Percentiles rank a stretch among this genome's conserved stretches.
Conservation (phyloP, 2,329 filamentous ascomycete genomes). For the Tolypocladium paradoxum region DNA sequence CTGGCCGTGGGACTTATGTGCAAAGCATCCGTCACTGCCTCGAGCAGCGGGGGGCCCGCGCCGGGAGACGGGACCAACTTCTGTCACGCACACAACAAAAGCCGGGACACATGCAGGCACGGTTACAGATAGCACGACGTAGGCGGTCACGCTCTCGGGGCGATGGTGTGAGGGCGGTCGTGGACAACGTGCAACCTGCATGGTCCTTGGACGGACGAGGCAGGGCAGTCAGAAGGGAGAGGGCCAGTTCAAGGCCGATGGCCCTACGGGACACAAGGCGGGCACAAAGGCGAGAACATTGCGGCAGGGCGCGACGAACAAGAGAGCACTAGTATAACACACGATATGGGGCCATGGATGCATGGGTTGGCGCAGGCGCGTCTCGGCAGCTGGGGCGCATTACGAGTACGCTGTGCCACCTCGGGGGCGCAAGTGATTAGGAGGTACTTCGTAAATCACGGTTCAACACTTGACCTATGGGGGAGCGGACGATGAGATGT, state of each 20-base stretch:
- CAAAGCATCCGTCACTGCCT: not conserved
- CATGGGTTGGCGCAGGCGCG: not conserved
- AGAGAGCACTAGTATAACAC: not conserved
- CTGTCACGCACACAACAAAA: not conserved
- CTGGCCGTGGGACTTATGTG: not conserved
- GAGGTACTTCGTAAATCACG: no score
- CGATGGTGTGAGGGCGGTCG: not conserved
- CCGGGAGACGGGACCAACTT: not conserved
- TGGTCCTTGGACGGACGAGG: not conserved
- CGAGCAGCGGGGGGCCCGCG: not conserved
- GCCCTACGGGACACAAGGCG: not conserved
- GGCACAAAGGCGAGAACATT: not conserved
- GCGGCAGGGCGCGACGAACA: not conserved
- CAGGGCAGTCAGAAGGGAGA: not conserved
- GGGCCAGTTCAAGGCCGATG: not conserved
- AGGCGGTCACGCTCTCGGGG: not conserved
- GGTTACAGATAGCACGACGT: no score
- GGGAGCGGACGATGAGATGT: no score
- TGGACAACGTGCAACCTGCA: not conserved
- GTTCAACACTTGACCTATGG: no score
- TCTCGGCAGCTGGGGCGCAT: not conserved
- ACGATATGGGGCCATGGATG: not conserved
- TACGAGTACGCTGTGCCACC: not conserved
- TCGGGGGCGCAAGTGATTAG: no score
- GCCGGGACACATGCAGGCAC: not conserved